These are phyloP conservation scores for Ceratocystis cacaofunesta DNA, from an alignment of 2,329 filamentous ascomycete species.

Conservation along the genomic window DNA sequence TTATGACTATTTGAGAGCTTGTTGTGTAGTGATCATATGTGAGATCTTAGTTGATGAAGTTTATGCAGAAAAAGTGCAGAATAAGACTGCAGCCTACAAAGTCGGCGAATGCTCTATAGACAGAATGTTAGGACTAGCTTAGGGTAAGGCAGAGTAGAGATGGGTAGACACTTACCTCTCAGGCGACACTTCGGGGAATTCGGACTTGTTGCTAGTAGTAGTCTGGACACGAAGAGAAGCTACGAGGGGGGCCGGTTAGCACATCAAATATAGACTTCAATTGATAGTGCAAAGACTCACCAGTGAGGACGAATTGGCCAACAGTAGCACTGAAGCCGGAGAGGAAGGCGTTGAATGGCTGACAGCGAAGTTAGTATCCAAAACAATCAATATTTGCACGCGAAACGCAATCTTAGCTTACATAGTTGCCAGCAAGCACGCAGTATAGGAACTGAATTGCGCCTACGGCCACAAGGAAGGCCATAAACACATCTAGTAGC, in stretches of 20 bases:
- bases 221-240: conserved; percentile 81
- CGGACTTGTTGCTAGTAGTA: conserved; percentile 61
- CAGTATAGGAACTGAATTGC: conserved; percentile 92
- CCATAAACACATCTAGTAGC: conserved; percentile 82
- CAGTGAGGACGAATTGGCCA: conserved; percentile 92
- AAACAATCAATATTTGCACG: too few relatives aligned
- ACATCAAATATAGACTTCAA: neutral
- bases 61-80: conserved; percentile 96
- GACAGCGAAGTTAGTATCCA: conserved; percentile 11
- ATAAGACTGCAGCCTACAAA: conserved; percentile 90
- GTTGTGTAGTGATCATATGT: neutral
- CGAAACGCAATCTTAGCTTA: conserved; percentile 34
- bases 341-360: conserved; percentile 98
- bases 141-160: neutral
- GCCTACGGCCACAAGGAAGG: conserved; percentile 70
- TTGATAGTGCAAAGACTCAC: conserved; percentile 31
- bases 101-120: conserved; percentile 79
- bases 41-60: conserved; percentile 81
- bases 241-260: conserved; percentile 21
- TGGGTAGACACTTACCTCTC: conserved; percentile 46
- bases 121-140: neutral
- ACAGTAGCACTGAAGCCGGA: conserved; percentile 89
- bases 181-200: conserved; percentile 62
- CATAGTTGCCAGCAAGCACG: conserved; percentile 81
- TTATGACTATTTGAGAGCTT: neutral